Conservation (phyloP, 257 asterid genomes). For the Penstemon newberryi region DNA sequence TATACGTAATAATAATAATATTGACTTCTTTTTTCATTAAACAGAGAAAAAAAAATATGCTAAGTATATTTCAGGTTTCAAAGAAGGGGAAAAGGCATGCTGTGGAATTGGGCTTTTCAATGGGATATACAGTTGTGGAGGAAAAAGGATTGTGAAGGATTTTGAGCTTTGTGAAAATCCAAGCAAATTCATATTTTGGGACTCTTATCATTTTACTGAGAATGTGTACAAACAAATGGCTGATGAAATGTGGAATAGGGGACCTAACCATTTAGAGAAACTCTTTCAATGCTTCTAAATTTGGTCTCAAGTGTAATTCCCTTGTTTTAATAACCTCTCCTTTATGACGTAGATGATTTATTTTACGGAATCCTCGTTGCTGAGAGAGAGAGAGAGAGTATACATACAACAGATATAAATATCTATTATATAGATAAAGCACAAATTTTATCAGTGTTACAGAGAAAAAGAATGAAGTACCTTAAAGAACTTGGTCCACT, state of each 20-base stretch:
- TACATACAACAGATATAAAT: background rate
- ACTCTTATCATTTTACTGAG: constrained; percentile 51
- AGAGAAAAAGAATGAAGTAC: constrained; percentile 18
- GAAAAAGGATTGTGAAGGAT: constrained; percentile 40
- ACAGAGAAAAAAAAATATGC: background rate
- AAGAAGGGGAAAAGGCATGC: constrained; percentile 53
- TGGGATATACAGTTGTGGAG: constrained; percentile 56
- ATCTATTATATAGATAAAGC: constrained; percentile 9
- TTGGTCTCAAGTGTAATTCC: background rate
- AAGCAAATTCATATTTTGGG: constrained; percentile 47
- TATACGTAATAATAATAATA: background rate
- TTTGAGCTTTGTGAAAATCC: constrained; percentile 46
- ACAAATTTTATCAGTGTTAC: constrained; percentile 23
- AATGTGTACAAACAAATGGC: constrained; percentile 41
- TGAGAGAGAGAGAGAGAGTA: too few species aligned
- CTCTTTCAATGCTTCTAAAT: constrained; percentile 36
- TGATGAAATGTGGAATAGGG: constrained; percentile 44
- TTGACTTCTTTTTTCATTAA: too few species aligned
- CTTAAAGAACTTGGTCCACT: constrained; percentile 17
- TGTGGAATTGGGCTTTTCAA: constrained; percentile 55
- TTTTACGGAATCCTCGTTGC: too few species aligned
- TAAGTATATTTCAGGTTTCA: constrained; percentile 40
- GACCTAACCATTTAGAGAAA: constrained; percentile 34
- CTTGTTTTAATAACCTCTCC: background rate
- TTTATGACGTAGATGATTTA: background rate